These are phyloP conservation scores for Rutstroemia sp. DNA, from an alignment of 2,329 filamentous ascomycete genomes.

Conservation along the genomic window DNA sequence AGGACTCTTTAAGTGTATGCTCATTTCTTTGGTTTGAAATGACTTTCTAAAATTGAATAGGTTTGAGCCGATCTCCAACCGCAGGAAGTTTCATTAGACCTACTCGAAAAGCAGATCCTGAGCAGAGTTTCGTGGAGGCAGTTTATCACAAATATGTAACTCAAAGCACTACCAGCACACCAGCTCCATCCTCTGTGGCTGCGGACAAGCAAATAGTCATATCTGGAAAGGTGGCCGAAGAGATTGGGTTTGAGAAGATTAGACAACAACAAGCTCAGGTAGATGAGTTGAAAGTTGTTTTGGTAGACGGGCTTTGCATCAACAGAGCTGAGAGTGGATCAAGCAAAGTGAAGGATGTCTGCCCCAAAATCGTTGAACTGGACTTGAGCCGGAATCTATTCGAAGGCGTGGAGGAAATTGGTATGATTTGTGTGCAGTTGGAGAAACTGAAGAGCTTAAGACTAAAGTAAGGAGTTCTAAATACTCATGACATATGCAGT, in stretches of 20 bases:
- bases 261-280: conserved; percentile 70
- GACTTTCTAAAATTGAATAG: conserved; percentile 30
- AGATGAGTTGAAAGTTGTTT: conserved; percentile 68
- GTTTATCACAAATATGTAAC: conserved; percentile 71
- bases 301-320: conserved; percentile 72
- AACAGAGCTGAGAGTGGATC: conserved; percentile 29
- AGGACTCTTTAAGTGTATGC: conserved; percentile 74
- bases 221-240: conserved; percentile 80
- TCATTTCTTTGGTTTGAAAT: not conserved
- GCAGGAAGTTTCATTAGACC: conserved; percentile 85
- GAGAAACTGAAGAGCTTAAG: conserved; percentile 58
- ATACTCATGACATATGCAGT: not conserved
- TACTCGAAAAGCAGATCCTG: conserved; percentile 58
- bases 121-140: conserved; percentile 70
- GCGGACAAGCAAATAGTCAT: conserved; percentile 51
- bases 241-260: conserved; percentile 94
- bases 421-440: conserved; percentile 64
- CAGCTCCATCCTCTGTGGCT: conserved; percentile 17
- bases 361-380: conserved; percentile 65
- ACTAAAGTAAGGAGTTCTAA: conserved; percentile 53
- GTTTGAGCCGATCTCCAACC: conserved; percentile 54
- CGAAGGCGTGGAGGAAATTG: conserved; percentile 56
- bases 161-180: conserved; percentile 12
- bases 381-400: conserved; percentile 84
- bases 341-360: conserved; percentile 42